Evolutionary conservation across 1,284 basidiomycete genomes (phyloP).

Genomic region (Flammula alnicola): DNA sequence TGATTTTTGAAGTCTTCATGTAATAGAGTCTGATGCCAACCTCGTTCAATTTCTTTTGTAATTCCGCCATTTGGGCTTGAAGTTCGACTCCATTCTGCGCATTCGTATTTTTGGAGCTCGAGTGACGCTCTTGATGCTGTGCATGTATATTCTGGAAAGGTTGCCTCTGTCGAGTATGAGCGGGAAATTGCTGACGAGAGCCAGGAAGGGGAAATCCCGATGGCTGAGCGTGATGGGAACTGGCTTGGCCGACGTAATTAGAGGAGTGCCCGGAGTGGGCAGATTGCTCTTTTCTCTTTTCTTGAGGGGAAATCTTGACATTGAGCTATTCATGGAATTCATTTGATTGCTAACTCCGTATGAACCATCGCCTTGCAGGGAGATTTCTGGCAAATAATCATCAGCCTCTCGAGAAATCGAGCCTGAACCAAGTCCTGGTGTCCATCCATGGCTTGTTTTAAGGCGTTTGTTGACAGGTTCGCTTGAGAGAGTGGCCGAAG

Average conservation of each 20-base stretch:
- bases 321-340: background rate
- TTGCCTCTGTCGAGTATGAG: constrained; percentile 9
- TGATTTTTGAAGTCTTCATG: constrained; percentile 7
- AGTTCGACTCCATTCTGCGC: constrained; percentile 3
- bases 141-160: constrained; percentile 1
- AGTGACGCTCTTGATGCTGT: background rate
- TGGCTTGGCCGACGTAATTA: background rate
- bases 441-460: constrained; percentile 51
- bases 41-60: constrained; percentile 53
- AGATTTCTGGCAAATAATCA: constrained; percentile 64
- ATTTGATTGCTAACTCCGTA: constrained; percentile 27
- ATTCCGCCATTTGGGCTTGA: constrained; percentile 32
- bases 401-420: constrained; percentile 41
- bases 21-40: constrained; percentile 34
- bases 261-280: background rate
- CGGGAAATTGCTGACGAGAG: constrained; percentile 4
- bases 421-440: constrained; percentile 31
- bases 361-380: constrained; percentile 37
- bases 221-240: background rate
- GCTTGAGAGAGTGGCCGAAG: constrained; percentile 21
- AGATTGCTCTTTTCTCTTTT: background rate
- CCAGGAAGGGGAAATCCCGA: constrained; percentile 6
- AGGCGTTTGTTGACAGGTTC: constrained; percentile 59
- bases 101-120: constrained; percentile 6
- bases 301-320: background rate